Evolutionary conservation across 2,329 filamentous ascomycete species (phyloP).

Genomic region (Ophiostoma pallidulum): DNA sequence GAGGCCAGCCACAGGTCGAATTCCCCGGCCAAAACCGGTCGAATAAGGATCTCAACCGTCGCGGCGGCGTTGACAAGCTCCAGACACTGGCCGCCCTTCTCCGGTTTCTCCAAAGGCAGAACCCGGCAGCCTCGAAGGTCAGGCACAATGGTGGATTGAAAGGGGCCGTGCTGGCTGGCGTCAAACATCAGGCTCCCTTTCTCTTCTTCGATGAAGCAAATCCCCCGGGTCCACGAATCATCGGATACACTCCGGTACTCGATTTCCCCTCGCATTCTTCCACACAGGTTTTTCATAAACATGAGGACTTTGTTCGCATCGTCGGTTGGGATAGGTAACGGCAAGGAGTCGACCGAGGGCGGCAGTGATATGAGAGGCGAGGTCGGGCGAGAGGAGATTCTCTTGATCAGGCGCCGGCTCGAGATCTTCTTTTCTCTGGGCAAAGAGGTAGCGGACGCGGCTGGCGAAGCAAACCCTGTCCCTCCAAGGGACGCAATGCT

Average conservation of each 20-base stretch:
- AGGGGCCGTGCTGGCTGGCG: slow-evolving; percentile 54
- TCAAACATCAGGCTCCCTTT: slow-evolving; percentile 67
- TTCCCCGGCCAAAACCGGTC: slow-evolving; percentile 55
- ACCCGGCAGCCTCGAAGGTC: slow-evolving; percentile 69
- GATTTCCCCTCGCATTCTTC: slow-evolving; percentile 69
- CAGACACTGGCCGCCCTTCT: slow-evolving; percentile 38
- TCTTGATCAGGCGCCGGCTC: slow-evolving; percentile 45
- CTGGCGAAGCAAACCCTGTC: background rate
- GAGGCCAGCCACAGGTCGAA: slow-evolving; percentile 74
- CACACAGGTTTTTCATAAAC: slow-evolving; percentile 68
- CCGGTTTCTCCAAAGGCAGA: slow-evolving; percentile 40
- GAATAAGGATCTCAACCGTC: slow-evolving; percentile 53
- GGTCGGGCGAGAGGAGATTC: slow-evolving; percentile 45
- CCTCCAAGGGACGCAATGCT: slow-evolving; percentile 9
- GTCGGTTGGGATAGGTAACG: slow-evolving; percentile 50
- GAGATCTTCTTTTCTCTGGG: slow-evolving; percentile 35
- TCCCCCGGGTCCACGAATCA: slow-evolving; percentile 59
- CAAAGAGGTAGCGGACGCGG: background rate
- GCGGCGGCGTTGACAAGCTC: slow-evolving; percentile 46
- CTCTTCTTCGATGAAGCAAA: slow-evolving; percentile 70
- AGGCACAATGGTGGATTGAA: slow-evolving; percentile 57
- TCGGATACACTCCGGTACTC: slow-evolving; percentile 57
- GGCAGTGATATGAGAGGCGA: slow-evolving; percentile 46
- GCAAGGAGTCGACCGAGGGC: slow-evolving; percentile 51
- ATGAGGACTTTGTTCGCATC: slow-evolving; percentile 64